phyloP scores from a whole-genome alignment of 2,329 filamentous ascomycete species.

The Claviceps capensis region DNA sequence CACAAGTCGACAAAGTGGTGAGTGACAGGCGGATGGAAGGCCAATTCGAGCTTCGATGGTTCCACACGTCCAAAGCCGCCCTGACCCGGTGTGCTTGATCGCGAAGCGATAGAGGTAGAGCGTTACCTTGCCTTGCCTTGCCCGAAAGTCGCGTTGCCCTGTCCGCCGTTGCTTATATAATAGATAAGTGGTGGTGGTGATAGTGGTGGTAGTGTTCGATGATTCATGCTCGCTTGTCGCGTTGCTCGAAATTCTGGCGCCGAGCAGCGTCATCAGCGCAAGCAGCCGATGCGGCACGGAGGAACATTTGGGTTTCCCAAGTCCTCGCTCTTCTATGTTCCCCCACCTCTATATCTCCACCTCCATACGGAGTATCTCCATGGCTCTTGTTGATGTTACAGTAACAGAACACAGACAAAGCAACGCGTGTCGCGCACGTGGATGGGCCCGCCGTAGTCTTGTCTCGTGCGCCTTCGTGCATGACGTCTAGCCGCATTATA shows the following conservation, averaged over 20 bases:
- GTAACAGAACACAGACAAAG: not conserved
- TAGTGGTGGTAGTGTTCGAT: not conserved
- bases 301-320: no score
- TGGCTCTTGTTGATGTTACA: no score
- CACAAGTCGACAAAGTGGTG: not conserved
- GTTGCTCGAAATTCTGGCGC: not conserved
- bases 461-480: not conserved
- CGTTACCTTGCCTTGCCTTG: not conserved
- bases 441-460: not conserved
- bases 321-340: no score
- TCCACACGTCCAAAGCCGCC: constrained; percentile 1
- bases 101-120: not conserved
- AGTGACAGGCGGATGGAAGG: not conserved
- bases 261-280: not conserved
- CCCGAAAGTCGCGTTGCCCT: not conserved
- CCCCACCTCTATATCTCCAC: no score
- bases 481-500: not conserved
- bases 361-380: no score
- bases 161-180: not conserved
- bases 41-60: not conserved
- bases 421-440: not conserved
- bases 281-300: not conserved
- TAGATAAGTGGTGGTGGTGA: not conserved
- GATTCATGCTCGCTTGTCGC: not conserved
- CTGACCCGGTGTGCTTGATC: not conserved